Base-by-base conservation (phyloP, 2,329 filamentous ascomycete genomes). In the Aspergillus sergii region DNA sequence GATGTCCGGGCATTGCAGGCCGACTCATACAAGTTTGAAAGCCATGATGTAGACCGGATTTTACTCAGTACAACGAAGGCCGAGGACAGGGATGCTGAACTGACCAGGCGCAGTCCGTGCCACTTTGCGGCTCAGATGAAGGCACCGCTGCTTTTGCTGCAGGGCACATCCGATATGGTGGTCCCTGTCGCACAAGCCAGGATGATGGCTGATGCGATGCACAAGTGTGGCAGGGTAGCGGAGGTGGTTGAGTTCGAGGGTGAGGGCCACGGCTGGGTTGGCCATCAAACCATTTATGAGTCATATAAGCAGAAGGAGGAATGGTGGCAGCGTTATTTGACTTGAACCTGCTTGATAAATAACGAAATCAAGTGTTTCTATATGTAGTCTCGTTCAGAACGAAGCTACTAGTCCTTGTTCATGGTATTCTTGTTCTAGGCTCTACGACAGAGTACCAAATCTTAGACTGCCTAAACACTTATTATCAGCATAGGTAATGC, bases 111-210 rank as follows among this genome's bases (percentile, higher is more conserved):
- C 14, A 86, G 84, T 60, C 83, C 85, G 0, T 71, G 84, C 16
- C 80, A 78, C 53, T 79, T 83, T 58, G 83, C 81, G 0, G 75
- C 80, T n/a, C 76, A 78, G 58, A 85, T 86, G 59, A 75, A 73
- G 45, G 75, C 81, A 2, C 84, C 85, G 0, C 69, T 89, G 26
- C 72, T 88, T 41, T 73, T 90, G n/a, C 67, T 89, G 6, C 84
- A 88, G 26, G 87, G 87, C 0, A 79, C 79, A 2, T 75, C 75
- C 4, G 88, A 89, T 67, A 82, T 81, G 46, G 81, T 89, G 1
- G 87, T 89, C 19, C 87, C 86, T 0, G 71, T 85, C n/a, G 78
- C 81, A 19, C 87, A 90, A 70, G 84, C 84, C 3, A 75, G 80
- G 36, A 79, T 83, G 58, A 85, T 89, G 72, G 80, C 83, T 11